These are phyloP conservation scores for Escallonia rubra DNA, from an alignment of 129 eudicot species.

Conservation along the genomic window DNA sequence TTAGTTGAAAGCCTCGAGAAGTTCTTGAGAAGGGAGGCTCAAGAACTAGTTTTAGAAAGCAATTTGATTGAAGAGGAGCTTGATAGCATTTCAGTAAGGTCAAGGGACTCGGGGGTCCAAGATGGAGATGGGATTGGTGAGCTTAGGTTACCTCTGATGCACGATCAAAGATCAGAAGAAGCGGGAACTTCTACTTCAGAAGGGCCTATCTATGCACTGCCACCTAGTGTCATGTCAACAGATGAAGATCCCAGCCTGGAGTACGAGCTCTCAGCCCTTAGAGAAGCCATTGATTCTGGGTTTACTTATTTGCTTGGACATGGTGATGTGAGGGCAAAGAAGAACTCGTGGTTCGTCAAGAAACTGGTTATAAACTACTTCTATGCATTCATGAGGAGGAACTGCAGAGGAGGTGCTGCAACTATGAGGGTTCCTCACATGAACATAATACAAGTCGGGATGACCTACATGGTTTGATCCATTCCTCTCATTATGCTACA, in stretches of 20 bases:
- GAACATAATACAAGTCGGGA: constrained; percentile 70
- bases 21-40: constrained; percentile 80
- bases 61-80: constrained; percentile 35
- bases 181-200: constrained; percentile 16
- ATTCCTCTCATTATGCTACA: neutral
- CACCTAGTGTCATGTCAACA: constrained; percentile 45
- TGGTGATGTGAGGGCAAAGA: constrained; percentile 73
- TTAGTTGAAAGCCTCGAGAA: constrained; percentile 70
- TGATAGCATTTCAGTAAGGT: constrained; percentile 49
- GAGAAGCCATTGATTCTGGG: constrained; percentile 80
- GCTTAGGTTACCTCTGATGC: constrained; percentile 57
- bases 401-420: constrained; percentile 86
- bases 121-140: constrained; percentile 31
- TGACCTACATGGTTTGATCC: constrained; percentile 78
- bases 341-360: constrained; percentile 67
- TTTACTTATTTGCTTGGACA: constrained; percentile 81
- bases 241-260: constrained; percentile 78
- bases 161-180: constrained; percentile 29
- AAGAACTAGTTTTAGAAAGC: constrained; percentile 63
- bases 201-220: constrained; percentile 22
- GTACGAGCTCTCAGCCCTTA: constrained; percentile 69
- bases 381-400: constrained; percentile 72
- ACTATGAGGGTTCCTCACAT: constrained; percentile 79
- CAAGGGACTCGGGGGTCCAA: constrained; percentile 30
- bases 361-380: constrained; percentile 74